Percentiles rank a stretch among this genome's conserved stretches.
phyloP scores from a whole-genome alignment of 139 green algal species.

The Diplosphaera chodatii region DNA sequence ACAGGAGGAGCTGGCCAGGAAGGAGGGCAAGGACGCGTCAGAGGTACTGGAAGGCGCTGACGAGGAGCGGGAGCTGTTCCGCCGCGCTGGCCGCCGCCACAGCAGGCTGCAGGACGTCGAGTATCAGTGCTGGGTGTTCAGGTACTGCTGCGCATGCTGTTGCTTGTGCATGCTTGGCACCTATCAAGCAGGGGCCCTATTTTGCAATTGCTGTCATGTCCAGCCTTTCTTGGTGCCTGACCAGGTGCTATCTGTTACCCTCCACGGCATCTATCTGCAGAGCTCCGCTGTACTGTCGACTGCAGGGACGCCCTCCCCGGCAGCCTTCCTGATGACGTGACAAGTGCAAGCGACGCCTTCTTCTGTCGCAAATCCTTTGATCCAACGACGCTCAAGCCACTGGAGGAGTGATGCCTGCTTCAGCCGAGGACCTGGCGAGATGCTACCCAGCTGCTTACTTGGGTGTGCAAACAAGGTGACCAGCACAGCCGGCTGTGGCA shows the following conservation, averaged over 20 bases:
- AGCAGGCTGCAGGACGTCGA: conserved; percentile 24
- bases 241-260: too few relatives aligned
- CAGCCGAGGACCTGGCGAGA: too few relatives aligned
- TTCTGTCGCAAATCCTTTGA: neutral
- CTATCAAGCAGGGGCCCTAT: too few relatives aligned
- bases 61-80: neutral
- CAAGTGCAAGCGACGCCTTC: neutral
- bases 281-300: neutral
- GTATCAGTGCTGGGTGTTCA: conserved; percentile 32
- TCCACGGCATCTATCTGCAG: too few relatives aligned
- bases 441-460: too few relatives aligned
- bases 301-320: neutral
- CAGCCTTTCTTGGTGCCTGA: too few relatives aligned
- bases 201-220: too few relatives aligned
- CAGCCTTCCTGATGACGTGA: neutral
- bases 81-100: conserved; percentile 2
- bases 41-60: neutral
- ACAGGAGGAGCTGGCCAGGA: conserved; percentile 11
- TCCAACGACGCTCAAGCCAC: conserved; percentile 1
- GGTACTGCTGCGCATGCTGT: neutral
- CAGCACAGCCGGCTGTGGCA: too few relatives aligned
- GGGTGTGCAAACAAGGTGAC: too few relatives aligned
- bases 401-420: neutral
- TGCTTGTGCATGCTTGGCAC: too few relatives aligned
- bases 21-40: neutral